A percentile compares a stretch with the other conserved stretches of the same genome.
phyloP scores from a whole-genome alignment of 176 grass and related monocot genomes.

The Rhynchospora tenuis region DNA sequence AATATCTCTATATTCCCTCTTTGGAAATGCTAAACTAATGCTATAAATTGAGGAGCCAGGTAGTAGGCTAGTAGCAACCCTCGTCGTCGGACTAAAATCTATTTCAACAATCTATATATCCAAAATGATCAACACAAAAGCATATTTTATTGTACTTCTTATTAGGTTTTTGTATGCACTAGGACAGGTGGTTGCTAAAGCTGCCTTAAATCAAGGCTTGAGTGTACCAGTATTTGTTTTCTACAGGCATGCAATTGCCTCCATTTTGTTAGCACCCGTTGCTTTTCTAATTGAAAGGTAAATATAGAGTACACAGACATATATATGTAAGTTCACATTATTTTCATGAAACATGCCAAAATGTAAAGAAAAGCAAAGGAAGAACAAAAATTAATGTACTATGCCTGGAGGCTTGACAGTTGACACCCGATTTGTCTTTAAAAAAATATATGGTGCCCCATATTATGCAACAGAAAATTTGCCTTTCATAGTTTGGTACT shows the following conservation, averaged over 20 bases:
- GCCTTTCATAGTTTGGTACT: neutral
- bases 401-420: too few species aligned
- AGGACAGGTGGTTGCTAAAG: constrained; percentile 55
- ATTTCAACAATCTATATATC: constrained; percentile 17
- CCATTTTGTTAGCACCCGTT: constrained; percentile 44
- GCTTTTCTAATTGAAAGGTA: constrained; percentile 57
- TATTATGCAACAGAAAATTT: neutral
- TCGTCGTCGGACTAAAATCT: neutral
- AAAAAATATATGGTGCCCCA: neutral
- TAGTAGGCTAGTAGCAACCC: neutral
- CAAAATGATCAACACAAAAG: constrained; percentile 28
- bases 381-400: too few species aligned
- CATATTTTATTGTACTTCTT: constrained; percentile 28
- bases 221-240: constrained; percentile 62
- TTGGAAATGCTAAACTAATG: neutral
- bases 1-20: neutral
- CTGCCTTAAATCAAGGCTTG: constrained; percentile 51
- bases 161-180: constrained; percentile 63
- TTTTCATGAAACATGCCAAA: neutral
- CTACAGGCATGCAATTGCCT: constrained; percentile 54
- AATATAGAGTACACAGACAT: too few species aligned
- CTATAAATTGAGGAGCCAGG: neutral
- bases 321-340: neutral
- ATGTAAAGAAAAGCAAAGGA: too few species aligned
- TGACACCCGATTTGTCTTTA: too few species aligned